These are phyloP conservation scores for Xylariomycetidae sp. DNA, from an alignment of 2,329 filamentous ascomycete genomes.

Conservation along the genomic window DNA sequence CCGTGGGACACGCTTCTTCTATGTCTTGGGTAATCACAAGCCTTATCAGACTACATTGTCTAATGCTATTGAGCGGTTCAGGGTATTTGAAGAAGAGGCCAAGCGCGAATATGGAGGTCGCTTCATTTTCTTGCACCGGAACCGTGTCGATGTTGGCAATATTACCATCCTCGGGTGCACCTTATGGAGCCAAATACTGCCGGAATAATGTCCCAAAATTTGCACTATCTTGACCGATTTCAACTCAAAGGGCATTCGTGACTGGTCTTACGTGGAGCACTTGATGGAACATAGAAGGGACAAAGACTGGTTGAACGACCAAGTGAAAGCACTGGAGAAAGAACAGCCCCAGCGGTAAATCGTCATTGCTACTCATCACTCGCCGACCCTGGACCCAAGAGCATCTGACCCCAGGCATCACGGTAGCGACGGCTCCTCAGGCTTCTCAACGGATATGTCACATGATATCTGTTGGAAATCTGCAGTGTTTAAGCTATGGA, in stretches of 20 bases:
- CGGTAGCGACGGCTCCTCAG: conserved; percentile 21
- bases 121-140: no score
- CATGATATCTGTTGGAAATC: conserved; percentile 30
- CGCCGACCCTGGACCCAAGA: conserved; percentile 30
- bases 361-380: conserved; percentile 39
- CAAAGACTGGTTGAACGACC: conserved; percentile 37
- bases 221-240: conserved; percentile 39
- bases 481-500: conserved; percentile 36
- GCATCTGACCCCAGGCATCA: conserved; percentile 30
- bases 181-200: conserved; percentile 43
- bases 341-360: conserved; percentile 24
- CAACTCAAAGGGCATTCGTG: conserved; percentile 44
- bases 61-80: no score
- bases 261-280: conserved; percentile 35
- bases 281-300: conserved; percentile 33
- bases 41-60: no score
- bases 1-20: no score
- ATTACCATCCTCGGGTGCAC: conserved; percentile 41
- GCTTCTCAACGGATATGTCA: conserved; percentile 37
- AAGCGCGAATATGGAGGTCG: no score
- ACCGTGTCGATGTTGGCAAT: no score
- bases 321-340: conserved; percentile 25
- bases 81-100: no score
- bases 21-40: no score
- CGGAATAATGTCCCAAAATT: conserved; percentile 28